Percentiles rank a stretch among this genome's conserved stretches.
These are phyloP conservation scores for Ziziphus jujuba DNA, from an alignment of 306 rosid species.

Conservation along the genomic window DNA sequence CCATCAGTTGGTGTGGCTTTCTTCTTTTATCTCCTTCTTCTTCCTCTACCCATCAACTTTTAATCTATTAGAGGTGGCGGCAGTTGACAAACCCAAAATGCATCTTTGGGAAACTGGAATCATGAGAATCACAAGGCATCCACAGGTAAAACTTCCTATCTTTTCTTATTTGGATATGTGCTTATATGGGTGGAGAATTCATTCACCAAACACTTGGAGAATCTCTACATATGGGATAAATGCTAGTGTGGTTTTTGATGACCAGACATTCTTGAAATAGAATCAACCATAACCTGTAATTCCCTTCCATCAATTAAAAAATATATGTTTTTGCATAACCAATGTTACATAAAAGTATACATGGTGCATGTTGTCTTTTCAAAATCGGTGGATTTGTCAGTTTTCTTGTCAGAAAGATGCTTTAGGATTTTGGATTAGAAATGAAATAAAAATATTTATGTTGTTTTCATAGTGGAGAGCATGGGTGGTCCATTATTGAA, in stretches of 20 bases:
- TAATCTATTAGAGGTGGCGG: conserved; percentile 93
- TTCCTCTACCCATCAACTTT: conserved; percentile 92
- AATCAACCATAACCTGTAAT: neutral
- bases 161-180: neutral
- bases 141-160: conserved; percentile 59
- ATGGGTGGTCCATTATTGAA: no score
- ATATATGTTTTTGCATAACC: neutral
- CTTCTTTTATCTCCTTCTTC: conserved; percentile 79
- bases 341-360: neutral
- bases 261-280: neutral
- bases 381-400: neutral
- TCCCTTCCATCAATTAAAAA: neutral
- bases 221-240: conserved; percentile 15
- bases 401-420: neutral
- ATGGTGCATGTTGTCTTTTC: neutral
- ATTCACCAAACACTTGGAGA: neutral
- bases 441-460: neutral
- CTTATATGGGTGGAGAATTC: neutral
- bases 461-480: neutral
- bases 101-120: conserved; percentile 99
- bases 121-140: conserved; percentile 94
- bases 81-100: conserved; percentile 96
- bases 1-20: conserved; percentile 82
- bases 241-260: conserved; percentile 1
- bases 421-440: neutral